Evolutionary conservation across 306 rosid genomes (phyloP), one percentile per base, ranked within the genome.

Genomic region (Coriaria nepalensis): DNA sequence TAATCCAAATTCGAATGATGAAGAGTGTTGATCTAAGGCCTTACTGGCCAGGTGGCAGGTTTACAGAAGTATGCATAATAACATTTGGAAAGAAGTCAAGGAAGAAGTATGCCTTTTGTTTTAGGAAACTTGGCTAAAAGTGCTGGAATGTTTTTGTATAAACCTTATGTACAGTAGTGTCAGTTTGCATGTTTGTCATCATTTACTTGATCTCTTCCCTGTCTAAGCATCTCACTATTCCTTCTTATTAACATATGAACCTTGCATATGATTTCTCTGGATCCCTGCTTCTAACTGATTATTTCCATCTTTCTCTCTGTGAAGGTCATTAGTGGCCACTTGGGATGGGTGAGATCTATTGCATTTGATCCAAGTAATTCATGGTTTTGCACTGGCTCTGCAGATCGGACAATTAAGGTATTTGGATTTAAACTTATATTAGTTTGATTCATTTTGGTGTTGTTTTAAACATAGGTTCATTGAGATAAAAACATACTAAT

Each of bases 401-500:
- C 98, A n/a, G 98, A 90, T 69, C 87, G 98, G 7, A 90, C 98
- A 40, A 90, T 90, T 72, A 90, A 90, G 98, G 98, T 85, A 79
- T 52, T 52, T 46, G 40, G 55, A 44, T 63, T 59, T 56, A 43
- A 67, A 37, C 42, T 50, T 42, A 7, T 32, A 35, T 32, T 48
- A 11, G 3, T 52, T 6, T 20, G 11, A 32, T 44, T 8, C 12
- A 52, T 20, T 51, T 49, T 55, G 64, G 35, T 66, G 47, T 38
- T 44, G 42, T 40, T 45, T 40, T 32, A 20, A 20, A 20, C 29
- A 20, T 20, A 20, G 29, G 29, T 20, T 20, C 29, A 20, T 20
- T 20, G 29, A 20, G 29, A 20, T 20, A 20, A 3, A 20, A 20
- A 20, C 29, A 20, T 20, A 20, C n/a, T n/a, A 47, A 50, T 45